These are phyloP conservation scores for Microdochium bolleyi DNA, from an alignment of 2,329 filamentous ascomycete genomes.

Conservation along the genomic window DNA sequence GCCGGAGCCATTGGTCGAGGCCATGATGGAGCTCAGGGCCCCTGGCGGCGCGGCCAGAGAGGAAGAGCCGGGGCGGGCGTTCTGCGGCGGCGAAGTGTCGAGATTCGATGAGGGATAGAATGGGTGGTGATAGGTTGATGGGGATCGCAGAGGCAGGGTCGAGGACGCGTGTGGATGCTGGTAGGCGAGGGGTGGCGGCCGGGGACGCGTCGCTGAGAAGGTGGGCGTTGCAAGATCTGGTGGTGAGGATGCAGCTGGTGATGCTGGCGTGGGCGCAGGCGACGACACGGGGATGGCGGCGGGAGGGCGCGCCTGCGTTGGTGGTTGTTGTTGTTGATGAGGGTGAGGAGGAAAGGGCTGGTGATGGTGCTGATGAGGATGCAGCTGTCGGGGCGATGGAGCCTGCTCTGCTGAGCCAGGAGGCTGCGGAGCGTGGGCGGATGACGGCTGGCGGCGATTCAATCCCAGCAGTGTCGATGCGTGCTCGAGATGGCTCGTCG, in stretches of 20 bases:
- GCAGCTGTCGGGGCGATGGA: not conserved
- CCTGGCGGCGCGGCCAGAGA: slow-evolving; percentile 22
- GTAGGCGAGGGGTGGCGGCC: not conserved
- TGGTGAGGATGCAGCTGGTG: slow-evolving; percentile 2
- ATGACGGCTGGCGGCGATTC: slow-evolving; percentile 1
- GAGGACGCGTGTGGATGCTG: not conserved
- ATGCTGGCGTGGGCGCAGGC: slow-evolving; percentile 5
- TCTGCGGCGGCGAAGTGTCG: not conserved
- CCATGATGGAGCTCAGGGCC: slow-evolving; percentile 21
- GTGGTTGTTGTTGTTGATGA: not conserved
- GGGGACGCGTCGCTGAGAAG: slow-evolving; percentile 1
- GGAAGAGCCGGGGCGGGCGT: slow-evolving; percentile 12
- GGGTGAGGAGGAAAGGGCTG: not conserved
- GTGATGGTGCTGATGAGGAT: not conserved
- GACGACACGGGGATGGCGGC: slow-evolving; percentile 11
- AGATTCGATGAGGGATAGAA: slow-evolving; percentile 1
- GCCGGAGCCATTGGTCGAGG: slow-evolving; percentile 19
- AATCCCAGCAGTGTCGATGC: not conserved
- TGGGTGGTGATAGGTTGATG: slow-evolving; percentile 9
- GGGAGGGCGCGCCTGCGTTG: slow-evolving; percentile 1
- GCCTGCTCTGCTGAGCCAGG: not conserved
- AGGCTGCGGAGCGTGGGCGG: not conserved
- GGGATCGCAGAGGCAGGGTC: slow-evolving; percentile 3
- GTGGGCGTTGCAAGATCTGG: slow-evolving; percentile 5
- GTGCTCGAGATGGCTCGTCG: slow-evolving; percentile 1